Conservation (phyloP, 1,284 basidiomycete genomes). For the Acaromyces ingoldii region DNA sequence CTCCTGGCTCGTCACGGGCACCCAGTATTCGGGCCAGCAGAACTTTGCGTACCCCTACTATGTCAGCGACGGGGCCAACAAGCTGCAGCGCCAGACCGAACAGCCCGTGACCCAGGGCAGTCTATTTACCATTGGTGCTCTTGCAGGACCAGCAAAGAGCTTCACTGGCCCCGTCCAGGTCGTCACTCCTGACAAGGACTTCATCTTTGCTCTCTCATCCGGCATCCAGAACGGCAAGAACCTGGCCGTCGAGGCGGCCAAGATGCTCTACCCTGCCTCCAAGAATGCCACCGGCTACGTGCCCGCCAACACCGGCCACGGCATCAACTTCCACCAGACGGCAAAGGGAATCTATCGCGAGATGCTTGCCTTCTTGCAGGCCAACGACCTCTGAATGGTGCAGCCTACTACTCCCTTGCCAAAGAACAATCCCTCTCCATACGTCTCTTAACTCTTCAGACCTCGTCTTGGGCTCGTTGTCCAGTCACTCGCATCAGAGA, state of each 20-base stretch:
- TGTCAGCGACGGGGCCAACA: constrained; percentile 2
- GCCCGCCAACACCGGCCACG: constrained; percentile 39
- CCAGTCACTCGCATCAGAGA: no score
- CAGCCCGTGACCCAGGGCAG: constrained; percentile 15
- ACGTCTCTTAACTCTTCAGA: no score
- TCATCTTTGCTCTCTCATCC: constrained; percentile 10
- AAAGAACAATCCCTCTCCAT: no score
- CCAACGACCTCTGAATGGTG: constrained; percentile 1
- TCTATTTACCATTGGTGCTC: constrained; percentile 13
- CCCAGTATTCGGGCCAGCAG: constrained; percentile 3
- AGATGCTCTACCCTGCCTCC: constrained; percentile 28
- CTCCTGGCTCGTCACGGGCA: constrained; percentile 14
- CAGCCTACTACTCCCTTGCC: no score
- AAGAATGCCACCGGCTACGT: constrained; percentile 30
- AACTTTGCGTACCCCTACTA: constrained; percentile 12
- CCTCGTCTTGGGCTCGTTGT: no score
- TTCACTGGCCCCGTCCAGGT: constrained; percentile 16
- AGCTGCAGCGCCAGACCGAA: constrained; percentile 7
- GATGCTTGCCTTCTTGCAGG: constrained; percentile 2
- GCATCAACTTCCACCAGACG: constrained; percentile 41
- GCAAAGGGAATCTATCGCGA: constrained; percentile 4
- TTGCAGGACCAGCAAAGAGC: constrained; percentile 5
- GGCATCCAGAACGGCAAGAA: constrained; percentile 3
- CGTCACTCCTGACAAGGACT: constrained; percentile 12
- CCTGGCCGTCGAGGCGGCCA: constrained; percentile 22